Conservation (phyloP, 139 green algal genomes). For the Chlorella sp. region DNA sequence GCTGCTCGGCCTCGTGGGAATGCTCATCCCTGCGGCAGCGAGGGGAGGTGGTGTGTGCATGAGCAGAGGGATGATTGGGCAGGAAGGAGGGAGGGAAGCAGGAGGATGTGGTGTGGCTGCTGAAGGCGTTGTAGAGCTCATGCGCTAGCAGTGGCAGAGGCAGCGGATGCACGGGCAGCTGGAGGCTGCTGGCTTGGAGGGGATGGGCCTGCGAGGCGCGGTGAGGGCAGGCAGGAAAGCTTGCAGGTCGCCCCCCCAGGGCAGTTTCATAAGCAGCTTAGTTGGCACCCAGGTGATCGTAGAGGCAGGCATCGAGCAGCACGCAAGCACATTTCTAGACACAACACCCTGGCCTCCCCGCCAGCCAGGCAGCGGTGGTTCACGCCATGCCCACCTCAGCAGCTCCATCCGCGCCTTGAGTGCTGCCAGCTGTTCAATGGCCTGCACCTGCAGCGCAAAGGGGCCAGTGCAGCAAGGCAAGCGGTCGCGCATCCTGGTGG, state of each 20-base stretch:
- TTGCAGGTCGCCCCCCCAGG: not conserved
- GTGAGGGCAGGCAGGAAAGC: no score
- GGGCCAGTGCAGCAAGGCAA: not conserved
- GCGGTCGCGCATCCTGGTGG: no score
- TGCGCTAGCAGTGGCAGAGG: not conserved
- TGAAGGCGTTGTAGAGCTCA: not conserved
- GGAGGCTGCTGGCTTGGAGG: not conserved
- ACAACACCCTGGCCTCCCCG: not conserved
- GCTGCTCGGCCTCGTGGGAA: conserved; percentile 11
- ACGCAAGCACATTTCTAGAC: no score
- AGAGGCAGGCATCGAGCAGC: no score
- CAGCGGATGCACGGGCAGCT: no score
- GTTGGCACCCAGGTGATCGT: no score
- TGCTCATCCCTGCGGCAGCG: conserved; percentile 13
- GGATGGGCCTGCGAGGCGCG: not conserved
- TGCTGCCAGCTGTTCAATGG: not conserved
- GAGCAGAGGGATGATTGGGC: not conserved
- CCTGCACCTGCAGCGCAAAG: not conserved
- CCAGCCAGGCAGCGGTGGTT: no score
- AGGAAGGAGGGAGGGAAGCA: not conserved
- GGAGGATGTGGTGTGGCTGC: not conserved
- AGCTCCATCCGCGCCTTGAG: conserved; percentile 9
- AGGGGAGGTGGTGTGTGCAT: not conserved
- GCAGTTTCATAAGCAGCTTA: not conserved
- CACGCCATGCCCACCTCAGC: not conserved